Percentiles rank a stretch among this genome's conserved stretches.
These are phyloP conservation scores for Blepharisma undulans DNA, from an alignment of 169 alveolate genomes.

Conservation along the genomic window DNA sequence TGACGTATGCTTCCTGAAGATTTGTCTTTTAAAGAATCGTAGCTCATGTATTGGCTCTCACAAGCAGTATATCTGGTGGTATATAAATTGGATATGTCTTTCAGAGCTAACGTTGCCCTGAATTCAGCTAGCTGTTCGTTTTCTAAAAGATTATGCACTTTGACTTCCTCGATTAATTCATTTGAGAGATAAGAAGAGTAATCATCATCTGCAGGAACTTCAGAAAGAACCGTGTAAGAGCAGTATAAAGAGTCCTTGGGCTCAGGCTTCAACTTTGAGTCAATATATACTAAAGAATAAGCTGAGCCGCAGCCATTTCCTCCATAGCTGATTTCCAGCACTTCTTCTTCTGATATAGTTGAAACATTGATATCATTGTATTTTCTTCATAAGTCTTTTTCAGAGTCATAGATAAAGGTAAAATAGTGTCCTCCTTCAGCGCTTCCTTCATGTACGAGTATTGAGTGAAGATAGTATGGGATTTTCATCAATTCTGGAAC, in stretches of 20 bases:
- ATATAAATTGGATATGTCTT: not conserved
- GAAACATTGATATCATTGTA: conserved; percentile 55
- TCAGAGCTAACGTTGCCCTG: not conserved
- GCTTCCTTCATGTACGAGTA: conserved; percentile 30
- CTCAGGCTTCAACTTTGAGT: not conserved
- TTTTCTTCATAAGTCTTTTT: conserved; percentile 43
- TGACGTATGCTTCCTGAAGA: not conserved
- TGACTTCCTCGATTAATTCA: not conserved
- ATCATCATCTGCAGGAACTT: not conserved
- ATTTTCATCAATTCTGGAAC: not conserved
- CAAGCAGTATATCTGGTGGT: not conserved
- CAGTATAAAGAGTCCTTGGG: not conserved
- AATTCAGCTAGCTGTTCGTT: not conserved
- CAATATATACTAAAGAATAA: conserved; percentile 55
- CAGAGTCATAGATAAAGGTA: conserved; percentile 46
- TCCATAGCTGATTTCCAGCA: conserved; percentile 50
- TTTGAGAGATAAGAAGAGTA: not conserved
- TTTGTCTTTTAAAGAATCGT: not conserved
- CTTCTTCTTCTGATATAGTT: conserved; percentile 46
- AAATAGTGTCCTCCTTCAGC: conserved; percentile 35
- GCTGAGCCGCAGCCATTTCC: conserved; percentile 45
- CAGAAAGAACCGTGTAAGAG: not conserved
- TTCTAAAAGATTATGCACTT: not conserved
- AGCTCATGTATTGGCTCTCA: not conserved
- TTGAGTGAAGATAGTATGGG: conserved; percentile 5